phyloP scores from a whole-genome alignment of 83 land plant genomes.

The Picea abies region DNA sequence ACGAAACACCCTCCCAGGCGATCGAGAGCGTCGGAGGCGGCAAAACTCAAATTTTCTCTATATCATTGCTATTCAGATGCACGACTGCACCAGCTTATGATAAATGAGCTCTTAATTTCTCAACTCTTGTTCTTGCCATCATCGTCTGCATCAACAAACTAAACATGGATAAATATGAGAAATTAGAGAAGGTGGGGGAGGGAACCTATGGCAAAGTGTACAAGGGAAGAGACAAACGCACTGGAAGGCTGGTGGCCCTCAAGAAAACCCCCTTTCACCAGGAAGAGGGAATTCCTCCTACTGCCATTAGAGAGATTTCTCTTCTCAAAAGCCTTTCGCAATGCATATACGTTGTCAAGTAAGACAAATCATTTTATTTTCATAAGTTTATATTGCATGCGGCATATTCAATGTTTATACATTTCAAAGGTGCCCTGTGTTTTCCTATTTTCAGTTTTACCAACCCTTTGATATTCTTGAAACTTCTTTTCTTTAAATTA shows the following conservation, averaged over 20 bases:
- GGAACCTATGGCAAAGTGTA: slow-evolving; percentile 91
- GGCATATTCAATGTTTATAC: background rate
- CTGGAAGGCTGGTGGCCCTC: slow-evolving; percentile 79
- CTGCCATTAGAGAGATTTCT: slow-evolving; percentile 93
- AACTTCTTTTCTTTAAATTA: background rate
- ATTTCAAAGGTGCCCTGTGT: background rate
- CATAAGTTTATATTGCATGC: background rate
- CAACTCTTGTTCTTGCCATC: no score
- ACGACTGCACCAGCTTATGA: no score
- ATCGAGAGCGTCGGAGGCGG: no score
- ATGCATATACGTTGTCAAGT: slow-evolving; percentile 9
- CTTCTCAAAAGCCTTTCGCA: slow-evolving; percentile 79
- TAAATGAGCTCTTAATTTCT: no score
- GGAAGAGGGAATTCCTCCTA: slow-evolving; percentile 93
- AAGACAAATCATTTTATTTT: background rate
- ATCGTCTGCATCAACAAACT: no score
- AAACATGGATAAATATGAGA: slow-evolving; percentile 68
- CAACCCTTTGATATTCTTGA: background rate
- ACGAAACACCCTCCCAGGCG: no score
- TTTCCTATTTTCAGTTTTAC: background rate
- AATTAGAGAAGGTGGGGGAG: slow-evolving; percentile 86
- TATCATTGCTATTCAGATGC: no score
- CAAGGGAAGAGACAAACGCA: slow-evolving; percentile 68
- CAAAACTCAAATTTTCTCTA: no score
- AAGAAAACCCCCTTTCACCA: slow-evolving; percentile 82